These are phyloP conservation scores for Yamadazyma trypodendri DNA, from an alignment of 1,139 yeast species.

Conservation along the genomic window DNA sequence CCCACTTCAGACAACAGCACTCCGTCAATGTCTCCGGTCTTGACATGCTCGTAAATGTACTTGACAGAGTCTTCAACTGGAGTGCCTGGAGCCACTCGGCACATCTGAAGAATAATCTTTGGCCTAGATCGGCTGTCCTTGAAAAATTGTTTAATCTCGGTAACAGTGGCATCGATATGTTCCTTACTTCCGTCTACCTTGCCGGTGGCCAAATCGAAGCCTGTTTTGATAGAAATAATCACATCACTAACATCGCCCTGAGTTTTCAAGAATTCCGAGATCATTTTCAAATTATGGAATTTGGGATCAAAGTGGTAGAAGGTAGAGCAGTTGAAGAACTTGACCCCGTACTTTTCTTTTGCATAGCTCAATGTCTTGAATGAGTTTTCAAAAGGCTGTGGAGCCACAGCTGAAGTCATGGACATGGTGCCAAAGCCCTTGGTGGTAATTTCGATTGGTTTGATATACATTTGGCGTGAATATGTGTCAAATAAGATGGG, in stretches of 20 bases:
- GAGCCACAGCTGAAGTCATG: constrained; percentile 51
- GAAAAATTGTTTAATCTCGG: constrained; percentile 42
- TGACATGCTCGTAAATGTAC: constrained; percentile 49
- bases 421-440: constrained; percentile 61
- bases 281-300: constrained; percentile 6
- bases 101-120: constrained; percentile 61
- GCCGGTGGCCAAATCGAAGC: constrained; percentile 20
- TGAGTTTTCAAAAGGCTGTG: constrained; percentile 46
- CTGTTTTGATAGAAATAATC: constrained; percentile 55
- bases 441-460: constrained; percentile 24
- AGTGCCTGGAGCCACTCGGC: constrained; percentile 57
- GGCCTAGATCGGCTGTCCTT: constrained; percentile 27
- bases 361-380: constrained; percentile 49
- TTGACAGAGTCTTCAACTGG: constrained; percentile 50
- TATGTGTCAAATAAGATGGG: too few relatives aligned
- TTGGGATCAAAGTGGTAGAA: constrained; percentile 56
- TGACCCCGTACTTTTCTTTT: constrained; percentile 41
- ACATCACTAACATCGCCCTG: constrained; percentile 28
- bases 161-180: constrained; percentile 48
- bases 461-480: background rate
- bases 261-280: constrained; percentile 5
- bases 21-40: constrained; percentile 58
- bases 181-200: constrained; percentile 51
- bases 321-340: constrained; percentile 70
- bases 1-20: constrained; percentile 71